Evolutionary conservation across 345 rosid genomes (phyloP), one percentile per base, ranked within the genome.

Genomic region (Atalantia buxifolia): DNA sequence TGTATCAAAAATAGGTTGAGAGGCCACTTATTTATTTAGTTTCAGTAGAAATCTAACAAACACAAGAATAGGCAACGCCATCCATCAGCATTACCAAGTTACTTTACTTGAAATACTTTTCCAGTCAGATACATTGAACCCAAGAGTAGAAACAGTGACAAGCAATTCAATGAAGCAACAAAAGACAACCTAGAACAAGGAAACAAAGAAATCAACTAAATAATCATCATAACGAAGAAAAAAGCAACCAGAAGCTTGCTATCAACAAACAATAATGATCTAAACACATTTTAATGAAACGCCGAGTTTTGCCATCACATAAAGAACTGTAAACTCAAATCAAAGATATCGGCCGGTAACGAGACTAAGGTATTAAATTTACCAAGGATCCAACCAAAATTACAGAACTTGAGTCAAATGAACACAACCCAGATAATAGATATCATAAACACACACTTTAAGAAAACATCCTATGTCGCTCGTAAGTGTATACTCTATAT

Each of bases 321-420:
- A 62, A 61, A 64, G 36, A 69, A 77, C 45, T 55, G 45, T 72
- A 25, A 4, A 53, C 22, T 10, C 27, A 72, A 68, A 67, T 66
- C 82, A 63, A 77, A 87, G 89, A 90, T 90, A 88, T 80, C 84
- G 55, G 57, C 53, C 68, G 57, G 31, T 33, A 28, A 79, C 24
- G 55, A 60, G 60, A 80, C 19, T 63, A 62, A 81, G 40, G 57
- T 7, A 67, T 59, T 35, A 60, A 81, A 69, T 35, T 35, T 36
- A 77, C 56, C 66, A 74, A 83, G 75, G 85, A 86, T 86, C 82
- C 80, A 82, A 79, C 69, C 65, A 55, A 81, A 78, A 53, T 65
- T 55, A 38, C 48, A 69, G 50, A 77, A 64, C 21, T 75, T 9
- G 27, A 42, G 74, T 40, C 16, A 80, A 74, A 74, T 36, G 6